Base-by-base conservation (phyloP, 2,329 filamentous ascomycete genomes). In the Penicillium sp. region DNA sequence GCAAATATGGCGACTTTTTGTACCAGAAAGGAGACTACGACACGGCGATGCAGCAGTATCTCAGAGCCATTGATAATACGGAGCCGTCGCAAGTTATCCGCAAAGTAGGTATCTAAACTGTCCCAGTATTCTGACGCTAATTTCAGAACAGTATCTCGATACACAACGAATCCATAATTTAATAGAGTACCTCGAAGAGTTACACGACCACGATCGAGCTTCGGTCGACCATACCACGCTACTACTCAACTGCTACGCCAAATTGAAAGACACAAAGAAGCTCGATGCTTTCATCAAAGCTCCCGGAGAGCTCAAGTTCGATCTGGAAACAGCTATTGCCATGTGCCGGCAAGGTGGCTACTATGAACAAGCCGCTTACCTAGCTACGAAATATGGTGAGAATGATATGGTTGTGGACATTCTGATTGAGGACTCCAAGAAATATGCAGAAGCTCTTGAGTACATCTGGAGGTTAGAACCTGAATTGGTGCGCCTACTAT, bases 261-360 rank as follows among this genome's bases (percentile, higher is more conserved):
- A 99, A 74, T 82, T 98, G 17, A 99, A 99, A 76, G 95, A 99
- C 74, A 94, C 97, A 5, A 91, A 93, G 60, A 99, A 99, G 79
- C 84, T 99, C 7, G 94, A 99, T 73, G 90, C 91, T 26, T 99
- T 99, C 69, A 99, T 99, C 79, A 96, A 96, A 74, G 93, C 93
- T 30, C 93, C 94, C 0, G 76, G 76, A 2, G 93, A 97, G 70
- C 85, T 97, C 47, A 97, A 96, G 71, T 99, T 99, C 71, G 95
- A 99, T 75, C 84, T 98, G 3, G 95, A 99, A 68, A 99, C 95
- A 1, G 95, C 95, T 15, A 99, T 99, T 66, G 88, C 90, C 2
- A 97, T 99, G 93, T 99, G 95, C 73, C 88, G 96, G 30, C 95
- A 99, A 79, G 95, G 94, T 11, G 94, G 95, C 0, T 99, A 99